Base-by-base conservation (phyloP, 1,284 basidiomycete genomes). In the Quambalaria eucalypti region DNA sequence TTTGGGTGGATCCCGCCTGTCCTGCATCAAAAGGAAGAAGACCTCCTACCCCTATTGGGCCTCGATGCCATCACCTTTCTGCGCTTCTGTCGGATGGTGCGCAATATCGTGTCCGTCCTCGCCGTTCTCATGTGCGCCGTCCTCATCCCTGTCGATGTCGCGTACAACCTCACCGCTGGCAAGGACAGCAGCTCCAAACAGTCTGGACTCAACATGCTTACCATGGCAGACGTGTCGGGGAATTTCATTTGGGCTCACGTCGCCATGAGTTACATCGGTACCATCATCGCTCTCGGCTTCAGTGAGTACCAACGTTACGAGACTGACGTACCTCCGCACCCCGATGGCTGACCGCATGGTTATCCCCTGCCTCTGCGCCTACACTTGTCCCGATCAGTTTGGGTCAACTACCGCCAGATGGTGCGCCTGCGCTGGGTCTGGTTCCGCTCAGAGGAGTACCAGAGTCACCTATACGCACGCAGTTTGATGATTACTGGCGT, bases 61-160 rank as follows among this genome's bases (percentile, higher is more conserved):
- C 66, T 96, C 21, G 95, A 99, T 74, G 93, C 92, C 0, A 86
- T 90, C 50, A 83, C 87, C 12, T 99, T 89, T 77, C 83, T 99
- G 19, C 86, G 92, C 23, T 96, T 98, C 76, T 81, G 87, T 28
- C 85, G 90, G 59, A 85, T 99, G 79, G 82, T 88, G 70, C 84
- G 90, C 26, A 61, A 54, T 51, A 63, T 67, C 52, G 56, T 66
- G 30, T 63, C 65, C 21, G 57, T 60, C 1, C 57, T 75, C 23
- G 66, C 68, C 29, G 28, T 73, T 50, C 78, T 90, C 50, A 80
- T 84, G 42, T 87, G 87, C 64, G 83, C 79, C 16, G 79, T 90
- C 33, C 83, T 96, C 59, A 82, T 95, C 56, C 88, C 89, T 25
- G 80, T 90, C 77, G 87, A 90, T 69, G 77, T 74, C 10, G 54